Evolutionary conservation across 2,329 filamentous ascomycete genomes (phyloP).

Genomic region (Dactylellina sp.): DNA sequence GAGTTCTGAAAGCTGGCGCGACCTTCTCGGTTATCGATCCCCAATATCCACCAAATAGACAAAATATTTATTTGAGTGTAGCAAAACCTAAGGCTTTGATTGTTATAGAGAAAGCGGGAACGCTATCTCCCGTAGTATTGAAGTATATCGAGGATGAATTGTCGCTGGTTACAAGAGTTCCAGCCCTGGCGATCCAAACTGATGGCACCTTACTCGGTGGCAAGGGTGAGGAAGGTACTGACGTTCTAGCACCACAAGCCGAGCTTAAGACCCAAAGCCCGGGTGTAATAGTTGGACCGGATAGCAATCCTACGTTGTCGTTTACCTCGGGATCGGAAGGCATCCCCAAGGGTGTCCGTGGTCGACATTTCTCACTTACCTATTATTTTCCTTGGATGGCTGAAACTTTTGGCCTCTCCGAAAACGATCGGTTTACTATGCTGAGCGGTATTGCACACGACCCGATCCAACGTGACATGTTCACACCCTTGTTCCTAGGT

Average conservation of each 20-base stretch:
- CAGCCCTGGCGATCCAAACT: constrained; percentile 77
- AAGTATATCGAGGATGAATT: constrained; percentile 80
- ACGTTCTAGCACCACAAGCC: constrained; percentile 73
- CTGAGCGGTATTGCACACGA: constrained; percentile 86
- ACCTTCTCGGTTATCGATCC: constrained; percentile 80
- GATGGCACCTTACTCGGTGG: constrained; percentile 80
- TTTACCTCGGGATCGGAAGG: constrained; percentile 83
- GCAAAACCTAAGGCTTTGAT: constrained; percentile 79
- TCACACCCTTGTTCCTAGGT: constrained; percentile 88
- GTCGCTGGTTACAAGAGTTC: constrained; percentile 77
- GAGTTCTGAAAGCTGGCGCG: constrained; percentile 72
- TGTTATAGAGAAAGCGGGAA: constrained; percentile 77
- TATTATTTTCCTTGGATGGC: constrained; percentile 97
- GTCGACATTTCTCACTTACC: constrained; percentile 85
- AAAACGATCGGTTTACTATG: constrained; percentile 81
- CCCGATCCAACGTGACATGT: constrained; percentile 79
- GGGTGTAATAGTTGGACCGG: constrained; percentile 83
- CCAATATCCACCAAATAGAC: constrained; percentile 81
- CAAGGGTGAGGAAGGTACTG: constrained; percentile 70
- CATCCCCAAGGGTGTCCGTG: constrained; percentile 85
- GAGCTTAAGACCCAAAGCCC: constrained; percentile 71
- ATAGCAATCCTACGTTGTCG: constrained; percentile 80
- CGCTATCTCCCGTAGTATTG: constrained; percentile 67
- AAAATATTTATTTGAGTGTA: constrained; percentile 85
- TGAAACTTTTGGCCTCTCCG: constrained; percentile 78